Evolutionary conservation across 345 rosid genomes (phyloP).

Genomic region (Gossypium ekmanianum): DNA sequence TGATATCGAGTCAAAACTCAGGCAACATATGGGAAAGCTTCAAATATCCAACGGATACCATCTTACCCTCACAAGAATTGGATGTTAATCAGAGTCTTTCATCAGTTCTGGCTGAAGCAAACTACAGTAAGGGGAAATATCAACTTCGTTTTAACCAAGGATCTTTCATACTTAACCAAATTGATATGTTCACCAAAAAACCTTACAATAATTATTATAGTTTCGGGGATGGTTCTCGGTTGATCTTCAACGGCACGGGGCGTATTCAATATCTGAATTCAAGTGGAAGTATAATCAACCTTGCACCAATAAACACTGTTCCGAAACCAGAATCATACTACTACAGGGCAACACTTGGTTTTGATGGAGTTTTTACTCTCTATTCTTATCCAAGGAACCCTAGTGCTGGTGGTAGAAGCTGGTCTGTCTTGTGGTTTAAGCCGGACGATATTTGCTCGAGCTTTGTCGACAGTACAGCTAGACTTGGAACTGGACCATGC

Average conservation of each 20-base stretch:
- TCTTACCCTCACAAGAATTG: conserved; percentile 34
- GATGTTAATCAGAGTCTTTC: not conserved
- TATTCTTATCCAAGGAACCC: conserved; percentile 9
- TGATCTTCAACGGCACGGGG: conserved; percentile 10
- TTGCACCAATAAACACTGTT: not conserved
- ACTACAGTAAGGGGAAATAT: not conserved
- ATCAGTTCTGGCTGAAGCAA: not conserved
- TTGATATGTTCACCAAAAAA: conserved; percentile 12
- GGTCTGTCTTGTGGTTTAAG: not conserved
- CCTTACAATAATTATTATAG: not conserved
- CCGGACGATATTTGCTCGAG: not conserved
- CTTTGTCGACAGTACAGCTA: not conserved
- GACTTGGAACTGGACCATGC: conserved; percentile 15
- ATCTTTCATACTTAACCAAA: conserved; percentile 2
- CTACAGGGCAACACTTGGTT: conserved; percentile 15
- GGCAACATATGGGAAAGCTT: conserved; percentile 40
- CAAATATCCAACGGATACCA: conserved; percentile 35
- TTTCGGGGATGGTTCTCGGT: not conserved
- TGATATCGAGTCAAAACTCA: conserved; percentile 19
- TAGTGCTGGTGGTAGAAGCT: not conserved
- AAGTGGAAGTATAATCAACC: not conserved
- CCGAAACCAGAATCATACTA: conserved; percentile 1
- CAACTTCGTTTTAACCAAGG: conserved; percentile 8
- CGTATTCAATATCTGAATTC: not conserved
- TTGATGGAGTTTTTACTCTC: conserved; percentile 14